Conservation (phyloP, 1,284 basidiomycete species). For the Tilletiopsis washingtonensis region DNA sequence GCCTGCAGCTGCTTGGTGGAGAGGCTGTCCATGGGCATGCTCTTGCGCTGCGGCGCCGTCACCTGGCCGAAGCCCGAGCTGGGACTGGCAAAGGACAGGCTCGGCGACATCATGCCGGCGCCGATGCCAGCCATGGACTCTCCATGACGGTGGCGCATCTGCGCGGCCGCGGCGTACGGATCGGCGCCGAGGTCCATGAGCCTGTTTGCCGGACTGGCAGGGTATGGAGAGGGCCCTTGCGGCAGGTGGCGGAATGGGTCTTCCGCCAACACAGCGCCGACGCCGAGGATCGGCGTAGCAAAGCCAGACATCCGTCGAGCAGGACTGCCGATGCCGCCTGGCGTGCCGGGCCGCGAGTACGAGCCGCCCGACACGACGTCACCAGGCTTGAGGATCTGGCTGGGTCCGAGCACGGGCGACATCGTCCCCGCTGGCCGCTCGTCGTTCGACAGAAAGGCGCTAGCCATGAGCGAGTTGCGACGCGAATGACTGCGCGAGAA, state of each 20-base stretch:
- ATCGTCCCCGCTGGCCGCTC: background rate
- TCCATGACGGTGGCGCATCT: too few relatives aligned
- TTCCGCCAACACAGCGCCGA: background rate
- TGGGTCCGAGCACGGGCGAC: background rate
- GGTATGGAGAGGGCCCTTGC: background rate
- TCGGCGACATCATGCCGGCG: too few relatives aligned
- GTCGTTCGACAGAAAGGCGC: constrained; percentile 6
- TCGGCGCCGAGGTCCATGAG: background rate
- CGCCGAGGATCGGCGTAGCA: background rate
- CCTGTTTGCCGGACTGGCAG: background rate
- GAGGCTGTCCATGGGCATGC: constrained; percentile 7
- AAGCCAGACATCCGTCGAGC: background rate
- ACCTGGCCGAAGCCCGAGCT: background rate
- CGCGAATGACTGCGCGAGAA: constrained; percentile 21
- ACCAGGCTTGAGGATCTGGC: too few relatives aligned
- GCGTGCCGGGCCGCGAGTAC: constrained; percentile 1
- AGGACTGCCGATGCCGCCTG: background rate
- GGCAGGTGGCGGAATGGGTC: background rate
- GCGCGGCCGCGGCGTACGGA: background rate
- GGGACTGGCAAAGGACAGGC: background rate
- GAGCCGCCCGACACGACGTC: too few relatives aligned
- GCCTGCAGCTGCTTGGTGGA: constrained; percentile 31
- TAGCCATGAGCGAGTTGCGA: constrained; percentile 24
- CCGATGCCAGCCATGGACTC: too few relatives aligned
- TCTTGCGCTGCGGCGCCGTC: background rate